A percentile compares a stretch with the other conserved stretches of the same genome.
Evolutionary conservation across 257 asterid genomes (phyloP).

Genomic region (Fraxinus excelsior): DNA sequence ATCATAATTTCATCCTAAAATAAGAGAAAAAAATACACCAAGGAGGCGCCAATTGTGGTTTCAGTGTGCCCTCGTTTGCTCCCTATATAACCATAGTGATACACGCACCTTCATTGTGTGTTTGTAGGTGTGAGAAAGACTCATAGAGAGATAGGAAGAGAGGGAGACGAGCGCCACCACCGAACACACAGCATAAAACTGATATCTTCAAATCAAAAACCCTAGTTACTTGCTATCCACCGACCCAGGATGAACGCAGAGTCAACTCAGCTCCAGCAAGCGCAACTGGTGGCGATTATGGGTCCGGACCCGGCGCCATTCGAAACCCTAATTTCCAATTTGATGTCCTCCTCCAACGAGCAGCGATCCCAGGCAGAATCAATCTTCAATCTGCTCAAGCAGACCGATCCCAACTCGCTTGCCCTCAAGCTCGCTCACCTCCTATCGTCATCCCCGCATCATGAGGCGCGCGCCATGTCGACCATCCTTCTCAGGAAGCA

Average conservation of each 20-base stretch:
- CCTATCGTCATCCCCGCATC: conserved; percentile 50
- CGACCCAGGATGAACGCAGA: conserved; percentile 63
- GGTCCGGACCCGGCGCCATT: conserved; percentile 79
- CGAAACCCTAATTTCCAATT: conserved; percentile 72
- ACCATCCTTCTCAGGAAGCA: conserved; percentile 86
- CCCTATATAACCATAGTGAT: conserved; percentile 7
- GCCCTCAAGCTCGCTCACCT: conserved; percentile 69
- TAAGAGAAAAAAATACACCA: background rate
- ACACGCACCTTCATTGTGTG: conserved; percentile 28
- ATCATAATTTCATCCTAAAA: background rate
- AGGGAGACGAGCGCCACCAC: conserved; percentile 30
- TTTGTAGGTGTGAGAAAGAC: conserved; percentile 35
- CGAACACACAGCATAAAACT: background rate
- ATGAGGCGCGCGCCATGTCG: conserved; percentile 81
- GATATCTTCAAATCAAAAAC: conserved; percentile 35
- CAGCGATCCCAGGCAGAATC: conserved; percentile 90
- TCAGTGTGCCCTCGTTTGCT: conserved; percentile 10
- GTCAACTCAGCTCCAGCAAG: conserved; percentile 79
- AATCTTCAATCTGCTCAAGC: conserved; percentile 76
- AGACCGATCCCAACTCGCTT: conserved; percentile 83
- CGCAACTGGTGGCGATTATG: conserved; percentile 72
- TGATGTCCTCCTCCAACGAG: conserved; percentile 85
- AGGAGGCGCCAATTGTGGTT: conserved; percentile 7
- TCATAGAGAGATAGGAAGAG: conserved; percentile 7
- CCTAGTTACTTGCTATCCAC: conserved; percentile 39